Base-by-base conservation (phyloP, 306 rosid species). In the Casuarina glauca region DNA sequence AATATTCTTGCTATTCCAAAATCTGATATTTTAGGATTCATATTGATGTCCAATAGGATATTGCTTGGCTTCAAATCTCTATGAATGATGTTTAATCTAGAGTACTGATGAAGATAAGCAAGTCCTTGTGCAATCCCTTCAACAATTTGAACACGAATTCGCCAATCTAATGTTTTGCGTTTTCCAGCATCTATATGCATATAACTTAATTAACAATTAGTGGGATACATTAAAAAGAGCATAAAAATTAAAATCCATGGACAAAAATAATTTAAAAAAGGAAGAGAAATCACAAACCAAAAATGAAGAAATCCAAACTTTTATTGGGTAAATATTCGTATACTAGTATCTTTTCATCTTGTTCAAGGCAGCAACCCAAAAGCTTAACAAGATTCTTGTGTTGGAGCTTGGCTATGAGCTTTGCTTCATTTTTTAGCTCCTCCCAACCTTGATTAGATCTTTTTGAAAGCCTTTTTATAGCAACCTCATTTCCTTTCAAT, bases 371-470 rank as follows among this genome's bases (percentile, higher is more conserved):
- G 32, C 32, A 26, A 26, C 32, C 32, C 32, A 26, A 26, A 26
- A 26, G 32, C 32, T 26, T 26, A 26, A 26, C 32, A 26, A 26
- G 32, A 26, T 26, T 26, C 32, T 26, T 26, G 32, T 26, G 32
- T 26, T 26, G 32, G 32, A 26, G 32, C 32, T 26, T 26, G 32
- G 32, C 32, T 26, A 26, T 26, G 32, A 26, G 32, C 32, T 26
- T 26, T 26, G 32, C 32, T 26, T 26, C 32, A 26, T 26, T 26
- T 26, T 26, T 26, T 26, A 26, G 32, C 32, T 26, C 32, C 1
- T 26, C 32, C 87, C 85, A 84, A 69, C 85, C 87, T 78, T 84
- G 87, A 52, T 78, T 82, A 0, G 82, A 84, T 64, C 79, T 81
- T 74, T 63, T 41, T 2, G 83, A 84, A 19, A 81, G 51, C 50